phyloP scores from a whole-genome alignment of 768 basidiomycete genomes.

The Suillus placidus region DNA sequence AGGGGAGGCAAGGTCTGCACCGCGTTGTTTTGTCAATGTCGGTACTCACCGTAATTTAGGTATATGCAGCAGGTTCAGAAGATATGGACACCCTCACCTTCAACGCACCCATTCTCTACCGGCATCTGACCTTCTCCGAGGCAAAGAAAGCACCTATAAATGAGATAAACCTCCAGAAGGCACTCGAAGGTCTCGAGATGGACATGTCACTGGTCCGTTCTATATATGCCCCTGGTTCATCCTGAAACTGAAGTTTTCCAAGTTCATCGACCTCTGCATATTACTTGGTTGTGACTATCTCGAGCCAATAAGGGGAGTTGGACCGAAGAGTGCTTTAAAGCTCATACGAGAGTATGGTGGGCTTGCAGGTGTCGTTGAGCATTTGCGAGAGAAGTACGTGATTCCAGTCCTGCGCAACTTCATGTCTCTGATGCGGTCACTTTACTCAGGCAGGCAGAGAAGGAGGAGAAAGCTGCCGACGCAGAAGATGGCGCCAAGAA shows the following conservation, averaged over 20 bases:
- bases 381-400: slow-evolving; percentile 75
- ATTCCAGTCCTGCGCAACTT: not conserved
- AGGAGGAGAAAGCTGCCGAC: slow-evolving; percentile 46
- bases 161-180: slow-evolving; percentile 83
- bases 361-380: slow-evolving; percentile 72
- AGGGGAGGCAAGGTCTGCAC: slow-evolving; percentile 80
- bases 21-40: not conserved
- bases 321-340: slow-evolving; percentile 94
- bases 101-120: slow-evolving; percentile 85
- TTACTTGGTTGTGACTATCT: slow-evolving; percentile 98
- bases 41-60: slow-evolving; percentile 45
- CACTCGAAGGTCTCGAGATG: slow-evolving; percentile 89
- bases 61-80: slow-evolving; percentile 97
- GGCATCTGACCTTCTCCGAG: slow-evolving; percentile 97
- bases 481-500: slow-evolving; percentile 42
- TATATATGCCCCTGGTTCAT: not conserved
- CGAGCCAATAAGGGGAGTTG: slow-evolving; percentile 96
- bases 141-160: slow-evolving; percentile 96
- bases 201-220: slow-evolving; percentile 79
- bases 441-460: slow-evolving; percentile 36
- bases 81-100: slow-evolving; percentile 99
- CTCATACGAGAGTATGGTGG: slow-evolving; percentile 81
- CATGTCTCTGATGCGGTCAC: not conserved
- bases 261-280: slow-evolving; percentile 98
- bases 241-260: not conserved